A percentile compares a stretch with the other conserved stretches of the same genome.
Conservation (phyloP, 1,284 basidiomycete genomes). For the Ceratobasidium sp. region DNA sequence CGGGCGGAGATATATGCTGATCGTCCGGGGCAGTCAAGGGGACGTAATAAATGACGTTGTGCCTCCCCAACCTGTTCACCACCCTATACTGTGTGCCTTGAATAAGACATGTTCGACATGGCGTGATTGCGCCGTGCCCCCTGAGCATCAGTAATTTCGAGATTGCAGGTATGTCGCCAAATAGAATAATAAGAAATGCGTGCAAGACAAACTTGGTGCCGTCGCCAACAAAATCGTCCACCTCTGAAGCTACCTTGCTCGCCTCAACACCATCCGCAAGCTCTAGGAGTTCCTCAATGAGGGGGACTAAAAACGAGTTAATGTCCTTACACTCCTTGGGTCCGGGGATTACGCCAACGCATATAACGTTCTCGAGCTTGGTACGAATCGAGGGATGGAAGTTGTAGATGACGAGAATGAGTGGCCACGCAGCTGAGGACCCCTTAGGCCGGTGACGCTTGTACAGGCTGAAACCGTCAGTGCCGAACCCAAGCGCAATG, state of each 20-base stretch:
- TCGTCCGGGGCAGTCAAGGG: constrained; percentile 15
- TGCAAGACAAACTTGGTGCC: constrained; percentile 28
- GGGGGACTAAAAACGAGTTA: constrained; percentile 44
- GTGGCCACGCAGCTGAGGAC: constrained; percentile 52
- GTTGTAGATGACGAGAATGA: constrained; percentile 47
- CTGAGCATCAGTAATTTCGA: constrained; percentile 2
- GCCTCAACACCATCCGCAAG: constrained; percentile 42
- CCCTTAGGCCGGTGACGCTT: constrained; percentile 51
- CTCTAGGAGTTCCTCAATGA: constrained; percentile 36
- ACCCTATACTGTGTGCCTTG: constrained; percentile 47
- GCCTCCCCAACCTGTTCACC: constrained; percentile 30
- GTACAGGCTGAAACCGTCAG: constrained; percentile 54
- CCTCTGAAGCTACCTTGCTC: not conserved
- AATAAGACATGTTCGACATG: not conserved
- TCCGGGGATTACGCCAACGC: constrained; percentile 45
- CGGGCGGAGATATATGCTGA: not conserved
- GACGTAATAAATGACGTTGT: not conserved
- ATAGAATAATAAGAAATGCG: constrained; percentile 35
- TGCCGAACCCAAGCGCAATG: constrained; percentile 53
- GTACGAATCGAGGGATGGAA: constrained; percentile 40
- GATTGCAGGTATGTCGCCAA: constrained; percentile 45
- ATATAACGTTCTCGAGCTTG: constrained; percentile 41
- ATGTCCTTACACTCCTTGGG: constrained; percentile 45
- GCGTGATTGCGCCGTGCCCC: not conserved
- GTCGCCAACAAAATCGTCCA: constrained; percentile 4